A percentile compares a stretch with the other conserved stretches of the same genome.
Evolutionary conservation across 352 stramenopile species (phyloP).

Genomic region (Phytophthora pinifolia): DNA sequence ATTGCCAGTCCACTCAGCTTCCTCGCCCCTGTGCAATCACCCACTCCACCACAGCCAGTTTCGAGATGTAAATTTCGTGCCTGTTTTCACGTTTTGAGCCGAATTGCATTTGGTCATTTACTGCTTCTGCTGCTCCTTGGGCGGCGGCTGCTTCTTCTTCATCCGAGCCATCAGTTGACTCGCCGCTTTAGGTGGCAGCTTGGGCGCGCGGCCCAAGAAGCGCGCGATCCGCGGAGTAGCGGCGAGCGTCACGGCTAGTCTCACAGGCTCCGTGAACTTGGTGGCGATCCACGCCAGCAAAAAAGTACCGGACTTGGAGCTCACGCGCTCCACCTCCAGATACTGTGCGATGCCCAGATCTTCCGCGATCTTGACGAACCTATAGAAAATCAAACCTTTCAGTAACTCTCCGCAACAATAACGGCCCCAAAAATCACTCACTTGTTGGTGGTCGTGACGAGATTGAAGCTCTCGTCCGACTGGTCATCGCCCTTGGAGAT

Average conservation of each 20-base stretch:
- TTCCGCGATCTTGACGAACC: conserved; percentile 69
- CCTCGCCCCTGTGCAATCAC: too few species aligned
- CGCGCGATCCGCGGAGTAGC: conserved; percentile 78
- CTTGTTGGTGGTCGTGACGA: conserved; percentile 84
- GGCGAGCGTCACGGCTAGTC: conserved; percentile 74
- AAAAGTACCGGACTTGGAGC: conserved; percentile 79
- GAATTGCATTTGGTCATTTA: conserved; percentile 6
- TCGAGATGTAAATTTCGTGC: too few species aligned
- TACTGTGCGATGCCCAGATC: conserved; percentile 77
- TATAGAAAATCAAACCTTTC: conserved; percentile 14
- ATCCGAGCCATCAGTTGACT: conserved; percentile 21
- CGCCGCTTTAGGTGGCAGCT: conserved; percentile 40
- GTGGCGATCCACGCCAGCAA: conserved; percentile 84
- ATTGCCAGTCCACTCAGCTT: too few species aligned
- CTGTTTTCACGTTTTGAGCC: too few species aligned
- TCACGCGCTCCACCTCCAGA: conserved; percentile 78
- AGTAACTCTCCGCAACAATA: not conserved
- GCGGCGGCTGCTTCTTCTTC: conserved; percentile 25
- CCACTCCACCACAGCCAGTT: too few species aligned
- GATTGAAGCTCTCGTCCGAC: conserved; percentile 56
- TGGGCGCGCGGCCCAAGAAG: conserved; percentile 66
- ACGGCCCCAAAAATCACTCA: conserved; percentile 23
- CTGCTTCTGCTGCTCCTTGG: conserved; percentile 21
- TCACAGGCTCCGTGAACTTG: conserved; percentile 87
- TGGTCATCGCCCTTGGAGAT: conserved; percentile 23